Evolutionary conservation across 2,329 filamentous ascomycete genomes (phyloP), one percentile per base, ranked within the genome.

Genomic region (Microdochium trichocladiopsis): DNA sequence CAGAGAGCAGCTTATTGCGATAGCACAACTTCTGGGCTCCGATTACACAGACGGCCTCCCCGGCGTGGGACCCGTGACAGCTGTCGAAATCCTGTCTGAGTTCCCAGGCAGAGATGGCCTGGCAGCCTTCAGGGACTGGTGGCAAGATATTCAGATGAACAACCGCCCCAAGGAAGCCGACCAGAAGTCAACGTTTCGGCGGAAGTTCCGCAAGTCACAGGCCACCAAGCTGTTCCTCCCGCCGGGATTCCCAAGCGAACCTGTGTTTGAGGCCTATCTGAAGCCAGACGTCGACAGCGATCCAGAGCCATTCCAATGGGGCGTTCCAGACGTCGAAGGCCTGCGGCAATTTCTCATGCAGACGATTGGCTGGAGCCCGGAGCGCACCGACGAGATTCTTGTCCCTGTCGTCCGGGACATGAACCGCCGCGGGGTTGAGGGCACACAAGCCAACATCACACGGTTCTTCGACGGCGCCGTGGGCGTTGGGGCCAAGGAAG

Each of bases 361-460:
- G 1, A 96, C 93, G 2, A 90, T 99, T 59, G 94, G 94, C 0
- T 99, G 94, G 94, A 84, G 78, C 51, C 86, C 88, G 66, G 93
- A 97, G 68, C 79, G 91, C 8, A 97, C 93, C 0, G 94, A 99
- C 63, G 94, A 99, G 68, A 88, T 99, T 2, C 80, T 99, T 2
- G 90, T 99, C 1, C 94, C 94, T 0, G 95, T 99, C 1, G 94
- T 99, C 57, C 80, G 86, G 52, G 94, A 99, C 63, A 95, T 99
- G 88, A 97, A 97, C 66, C 82, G 83, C 3, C 79, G 94, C 37
- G 88, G 90, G 58, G 78, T 83, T 25, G 94, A 97, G 71, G 94
- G 94, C 6, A 97, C 93, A 18, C 94, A 99, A 74, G 86, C 84
- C 53, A 99, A 99, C 60, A 96, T 99, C 58, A 99, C 94, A n/a